These are phyloP conservation scores for Lipomyces kockii DNA, from an alignment of 805 yeast genomes.

Conservation along the genomic window DNA sequence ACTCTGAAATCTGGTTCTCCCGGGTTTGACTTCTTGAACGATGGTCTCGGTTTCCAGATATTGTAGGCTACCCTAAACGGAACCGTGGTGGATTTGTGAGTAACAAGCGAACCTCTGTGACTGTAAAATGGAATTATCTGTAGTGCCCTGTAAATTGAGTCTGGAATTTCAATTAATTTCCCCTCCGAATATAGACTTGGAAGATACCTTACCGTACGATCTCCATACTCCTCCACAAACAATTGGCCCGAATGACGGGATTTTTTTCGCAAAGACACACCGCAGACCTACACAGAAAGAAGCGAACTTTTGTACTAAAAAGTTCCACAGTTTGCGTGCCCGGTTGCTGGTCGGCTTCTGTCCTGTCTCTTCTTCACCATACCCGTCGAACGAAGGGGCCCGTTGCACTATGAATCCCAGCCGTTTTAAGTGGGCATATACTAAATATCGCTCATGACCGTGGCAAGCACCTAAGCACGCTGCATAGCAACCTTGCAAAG, in stretches of 20 bases:
- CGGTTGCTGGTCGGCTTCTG: not conserved
- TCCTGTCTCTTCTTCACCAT: constrained; percentile 5
- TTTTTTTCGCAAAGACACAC: constrained; percentile 2
- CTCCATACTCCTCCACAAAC: constrained; percentile 26
- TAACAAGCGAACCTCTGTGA: not conserved
- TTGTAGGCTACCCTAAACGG: constrained; percentile 55
- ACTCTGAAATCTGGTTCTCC: constrained; percentile 75
- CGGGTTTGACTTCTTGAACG: constrained; percentile 71
- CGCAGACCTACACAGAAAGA: not conserved
- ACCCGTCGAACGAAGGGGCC: constrained; percentile 30
- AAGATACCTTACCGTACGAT: constrained; percentile 26
- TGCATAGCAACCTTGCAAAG: constrained; percentile 68
- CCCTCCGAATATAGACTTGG: not conserved
- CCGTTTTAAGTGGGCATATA: constrained; percentile 74
- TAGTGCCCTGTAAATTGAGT: constrained; percentile 37
- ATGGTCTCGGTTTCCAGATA: constrained; percentile 80
- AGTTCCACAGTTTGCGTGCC: not conserved
- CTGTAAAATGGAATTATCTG: constrained; percentile 39
- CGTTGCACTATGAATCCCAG: constrained; percentile 71
- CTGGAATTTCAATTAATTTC: constrained; percentile 7
- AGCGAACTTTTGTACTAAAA: constrained; percentile 3
- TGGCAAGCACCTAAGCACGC: constrained; percentile 51
- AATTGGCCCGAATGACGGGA: constrained; percentile 33
- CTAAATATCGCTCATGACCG: constrained; percentile 61
- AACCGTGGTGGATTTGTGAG: constrained; percentile 14